A percentile compares a stretch with the other conserved stretches of the same genome.
Evolutionary conservation across 164 flowering plant genomes (phyloP).

Genomic region (Aristolochia contorta): DNA sequence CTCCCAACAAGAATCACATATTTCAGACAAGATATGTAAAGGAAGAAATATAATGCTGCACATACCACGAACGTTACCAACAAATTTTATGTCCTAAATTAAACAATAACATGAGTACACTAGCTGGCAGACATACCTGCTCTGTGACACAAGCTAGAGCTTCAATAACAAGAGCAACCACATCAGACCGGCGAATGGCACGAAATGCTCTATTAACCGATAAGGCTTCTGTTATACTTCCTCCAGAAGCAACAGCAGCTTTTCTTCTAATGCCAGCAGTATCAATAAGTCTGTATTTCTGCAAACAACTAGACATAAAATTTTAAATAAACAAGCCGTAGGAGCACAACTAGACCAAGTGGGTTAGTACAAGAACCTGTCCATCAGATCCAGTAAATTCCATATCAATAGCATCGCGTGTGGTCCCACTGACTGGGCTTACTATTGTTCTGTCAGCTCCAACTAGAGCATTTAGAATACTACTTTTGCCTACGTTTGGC

Average conservation of each 20-base stretch:
- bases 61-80: too few species aligned
- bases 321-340: background rate
- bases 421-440: constrained; percentile 96
- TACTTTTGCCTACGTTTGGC: constrained; percentile 99
- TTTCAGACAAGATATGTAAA: too few species aligned
- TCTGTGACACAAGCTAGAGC: constrained; percentile 95
- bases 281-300: constrained; percentile 91
- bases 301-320: constrained; percentile 13
- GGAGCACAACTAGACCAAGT: background rate
- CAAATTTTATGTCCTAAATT: too few species aligned
- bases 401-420: constrained; percentile 98
- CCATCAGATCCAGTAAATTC: constrained; percentile 81
- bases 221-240: constrained; percentile 82
- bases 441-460: constrained; percentile 96
- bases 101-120: too few species aligned
- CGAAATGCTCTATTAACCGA: constrained; percentile 97
- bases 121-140: constrained; percentile 48
- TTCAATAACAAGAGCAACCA: constrained; percentile 96
- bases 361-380: constrained; percentile 42
- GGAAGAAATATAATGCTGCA: too few species aligned
- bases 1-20: too few species aligned
- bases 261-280: constrained; percentile 95
- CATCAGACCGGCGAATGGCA: constrained; percentile 94
- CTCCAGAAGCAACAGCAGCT: constrained; percentile 77
- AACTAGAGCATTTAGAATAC: constrained; percentile 89